Percentiles rank a stretch among this genome's conserved stretches.
These are phyloP conservation scores for Piromyces finnis DNA, from an alignment of 192 early-diverging fungal genomes.

Conservation along the genomic window DNA sequence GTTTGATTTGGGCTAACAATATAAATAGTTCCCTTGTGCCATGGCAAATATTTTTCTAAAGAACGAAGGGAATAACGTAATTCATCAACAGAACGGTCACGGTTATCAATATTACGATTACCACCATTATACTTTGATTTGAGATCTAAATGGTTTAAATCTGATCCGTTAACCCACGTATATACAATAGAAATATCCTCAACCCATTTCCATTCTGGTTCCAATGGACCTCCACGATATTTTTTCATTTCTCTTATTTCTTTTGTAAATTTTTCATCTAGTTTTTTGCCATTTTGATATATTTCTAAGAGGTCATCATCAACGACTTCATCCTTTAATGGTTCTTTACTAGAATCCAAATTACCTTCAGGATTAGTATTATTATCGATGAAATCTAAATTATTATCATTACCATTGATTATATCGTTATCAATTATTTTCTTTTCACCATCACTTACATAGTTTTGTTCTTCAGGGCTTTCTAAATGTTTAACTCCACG, in stretches of 20 bases:
- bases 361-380: too few relatives aligned
- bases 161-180: background rate
- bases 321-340: background rate
- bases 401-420: too few relatives aligned
- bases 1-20: background rate
- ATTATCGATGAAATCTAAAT: too few relatives aligned
- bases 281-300: background rate
- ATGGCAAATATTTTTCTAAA: background rate
- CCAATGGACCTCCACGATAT: background rate
- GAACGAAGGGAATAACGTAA: background rate
- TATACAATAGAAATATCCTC: background rate
- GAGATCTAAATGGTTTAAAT: background rate
- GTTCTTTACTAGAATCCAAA: background rate
- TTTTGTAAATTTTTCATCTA: background rate
- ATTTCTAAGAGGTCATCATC: background rate
- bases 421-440: too few relatives aligned
- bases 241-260: background rate
- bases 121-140: background rate
- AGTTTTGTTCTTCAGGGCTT: background rate
- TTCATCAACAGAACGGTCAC: background rate
- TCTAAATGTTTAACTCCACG: background rate
- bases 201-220: background rate
- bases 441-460: too few relatives aligned
- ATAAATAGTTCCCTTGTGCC: background rate
- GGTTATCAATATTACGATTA: background rate